Percentiles rank a stretch among this genome's conserved stretches.
These are phyloP conservation scores for Diaporthe vaccinii DNA, from an alignment of 2,329 filamentous ascomycete genomes.

Conservation along the genomic window DNA sequence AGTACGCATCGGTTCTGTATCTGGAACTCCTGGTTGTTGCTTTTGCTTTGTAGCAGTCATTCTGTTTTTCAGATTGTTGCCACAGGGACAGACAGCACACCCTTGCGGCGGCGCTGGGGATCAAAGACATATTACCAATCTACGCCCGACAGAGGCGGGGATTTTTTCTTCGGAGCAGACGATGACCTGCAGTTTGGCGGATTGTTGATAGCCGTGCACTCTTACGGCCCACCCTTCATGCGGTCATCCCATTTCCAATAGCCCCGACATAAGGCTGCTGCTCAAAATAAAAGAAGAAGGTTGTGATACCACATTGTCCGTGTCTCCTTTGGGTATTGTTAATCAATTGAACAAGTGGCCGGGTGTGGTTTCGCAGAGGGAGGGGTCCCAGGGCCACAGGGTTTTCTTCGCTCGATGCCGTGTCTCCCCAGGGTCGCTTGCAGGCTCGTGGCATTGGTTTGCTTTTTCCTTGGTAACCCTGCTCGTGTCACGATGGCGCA, in stretches of 20 bases:
- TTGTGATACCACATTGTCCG: conserved; percentile 1
- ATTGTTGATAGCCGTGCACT: not conserved
- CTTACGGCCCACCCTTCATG: not conserved
- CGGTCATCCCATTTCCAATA: conserved; percentile 26
- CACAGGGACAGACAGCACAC: not conserved
- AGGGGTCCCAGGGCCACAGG: not conserved
- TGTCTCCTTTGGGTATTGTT: not conserved
- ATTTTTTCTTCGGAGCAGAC: not conserved
- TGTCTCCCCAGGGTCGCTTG: conserved; percentile 40
- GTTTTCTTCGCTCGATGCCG: conserved; percentile 25
- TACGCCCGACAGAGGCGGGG: conserved; percentile 13
- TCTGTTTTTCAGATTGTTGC: not conserved
- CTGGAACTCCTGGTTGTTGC: not conserved
- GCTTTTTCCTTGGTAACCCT: conserved; percentile 32
- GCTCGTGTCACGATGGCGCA: conserved; percentile 39
- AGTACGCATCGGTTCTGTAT: not conserved
- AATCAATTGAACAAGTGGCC: not conserved
- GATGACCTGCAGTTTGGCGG: not conserved
- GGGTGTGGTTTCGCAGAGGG: not conserved
- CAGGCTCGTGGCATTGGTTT: conserved; percentile 40
- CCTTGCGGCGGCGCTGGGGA: not conserved
- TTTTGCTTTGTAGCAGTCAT: not conserved
- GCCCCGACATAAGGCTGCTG: conserved; percentile 31
- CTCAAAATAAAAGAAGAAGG: not conserved
- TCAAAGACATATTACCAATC: not conserved